Evolutionary conservation across 2,329 filamentous ascomycete species (phyloP), one percentile per base, ranked within the genome.

Genomic region (Pseudogymnoascus sp.): DNA sequence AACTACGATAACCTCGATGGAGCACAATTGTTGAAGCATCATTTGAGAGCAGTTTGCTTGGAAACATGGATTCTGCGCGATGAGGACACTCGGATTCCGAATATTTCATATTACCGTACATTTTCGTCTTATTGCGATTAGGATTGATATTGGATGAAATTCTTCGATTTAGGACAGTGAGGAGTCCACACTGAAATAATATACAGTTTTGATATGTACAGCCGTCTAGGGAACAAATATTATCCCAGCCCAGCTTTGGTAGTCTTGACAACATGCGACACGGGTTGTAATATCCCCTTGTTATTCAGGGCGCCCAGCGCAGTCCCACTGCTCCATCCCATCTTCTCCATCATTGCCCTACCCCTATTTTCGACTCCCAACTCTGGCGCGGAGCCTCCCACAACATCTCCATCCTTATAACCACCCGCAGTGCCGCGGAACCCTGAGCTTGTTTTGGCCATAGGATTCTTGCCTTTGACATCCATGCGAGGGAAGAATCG

Each of bases 321-420:
- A 72, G 88, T 96, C 4, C 95, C 95, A 61, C 82, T 88, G 65
- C 84, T 89, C 93, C 95, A 99, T 3, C 95, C 95, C 95, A 97
- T 97, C 77, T 95, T 97, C 77, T 96, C 91, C 67, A 99, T 77
- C 86, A 99, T 90, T 2, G 86, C 85, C 60, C 91, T 84, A 9
- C 95, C 95, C 68, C 86, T 91, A 73, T 96, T 97, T 62, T 89
- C 89, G 3, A 80, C 79, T 1, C 90, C 90, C 34, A 99, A 81
- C 73, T 96, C 93, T 9, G 92, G 90, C 1, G 93, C 93, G 59
- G 86, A 85, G 1, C 84, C 91, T 59, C 93, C 95, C 2, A 97
- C 92, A 28, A 96, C 79, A 68, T 97, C 93, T 16, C 95, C 95
- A 70, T 97, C 90, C 65, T 83, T 84, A 68, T 95, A 91, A 1